Evolutionary conservation across 148 eudicot genomes (phyloP).

Genomic region (Rhododendron ovatum): DNA sequence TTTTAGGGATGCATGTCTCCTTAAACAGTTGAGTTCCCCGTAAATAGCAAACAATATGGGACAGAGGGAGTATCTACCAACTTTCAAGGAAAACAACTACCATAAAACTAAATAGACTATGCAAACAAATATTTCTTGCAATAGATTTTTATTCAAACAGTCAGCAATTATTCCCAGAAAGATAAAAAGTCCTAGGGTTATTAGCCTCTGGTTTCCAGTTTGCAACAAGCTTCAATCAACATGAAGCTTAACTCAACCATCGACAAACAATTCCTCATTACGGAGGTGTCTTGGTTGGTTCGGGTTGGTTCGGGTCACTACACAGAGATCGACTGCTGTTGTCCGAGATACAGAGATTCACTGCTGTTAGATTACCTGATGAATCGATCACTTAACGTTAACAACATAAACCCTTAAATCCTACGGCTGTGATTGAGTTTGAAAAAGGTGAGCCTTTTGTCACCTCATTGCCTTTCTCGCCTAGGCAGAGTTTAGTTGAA

Average conservation of each 20-base stretch:
- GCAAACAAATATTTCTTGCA: not conserved
- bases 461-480: not conserved
- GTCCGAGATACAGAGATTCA: not conserved
- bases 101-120: not conserved
- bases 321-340: not conserved
- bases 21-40: no score
- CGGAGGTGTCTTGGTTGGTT: not conserved
- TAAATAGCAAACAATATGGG: no score
- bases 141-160: no score
- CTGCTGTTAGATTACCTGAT: not conserved
- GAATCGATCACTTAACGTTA: not conserved
- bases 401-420: not conserved
- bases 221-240: not conserved
- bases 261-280: not conserved
- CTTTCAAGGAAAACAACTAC: not conserved
- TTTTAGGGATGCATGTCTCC: no score
- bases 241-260: not conserved
- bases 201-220: not conserved
- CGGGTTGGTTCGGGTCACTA: not conserved
- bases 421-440: not conserved
- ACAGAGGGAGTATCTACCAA: not conserved
- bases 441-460: not conserved
- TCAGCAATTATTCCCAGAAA: not conserved
- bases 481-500: no score
- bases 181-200: not conserved